These are phyloP conservation scores for Nectriaceae sp. DNA, from an alignment of 2,329 filamentous ascomycete genomes.

Conservation along the genomic window DNA sequence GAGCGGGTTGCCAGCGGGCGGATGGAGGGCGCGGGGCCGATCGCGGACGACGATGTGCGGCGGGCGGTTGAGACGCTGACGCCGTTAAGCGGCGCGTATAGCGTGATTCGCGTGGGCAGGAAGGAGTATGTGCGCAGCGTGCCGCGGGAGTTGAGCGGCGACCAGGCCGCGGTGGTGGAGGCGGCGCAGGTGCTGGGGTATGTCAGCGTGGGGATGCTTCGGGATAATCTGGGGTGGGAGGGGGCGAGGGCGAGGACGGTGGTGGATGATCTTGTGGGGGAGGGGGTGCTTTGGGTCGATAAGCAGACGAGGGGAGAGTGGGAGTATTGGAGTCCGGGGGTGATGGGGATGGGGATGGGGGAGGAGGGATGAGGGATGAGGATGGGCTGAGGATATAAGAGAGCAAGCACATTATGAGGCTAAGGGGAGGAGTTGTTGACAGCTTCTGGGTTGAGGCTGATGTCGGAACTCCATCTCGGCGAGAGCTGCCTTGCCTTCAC, in stretches of 20 bases:
- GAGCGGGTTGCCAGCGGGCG: slow-evolving; percentile 73
- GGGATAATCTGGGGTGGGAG: slow-evolving; percentile 85
- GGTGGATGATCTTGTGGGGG: slow-evolving; percentile 83
- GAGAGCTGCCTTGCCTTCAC: no score
- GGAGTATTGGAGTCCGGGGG: slow-evolving; percentile 90
- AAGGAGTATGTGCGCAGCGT: slow-evolving; percentile 89
- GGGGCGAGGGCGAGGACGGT: slow-evolving; percentile 82
- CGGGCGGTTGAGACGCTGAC: slow-evolving; percentile 84
- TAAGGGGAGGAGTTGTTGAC: no score
- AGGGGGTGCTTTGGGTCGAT: slow-evolving; percentile 94
- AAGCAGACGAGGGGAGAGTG: slow-evolving; percentile 74
- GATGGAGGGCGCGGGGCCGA: slow-evolving; percentile 74
- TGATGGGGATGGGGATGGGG: slow-evolving; percentile 54
- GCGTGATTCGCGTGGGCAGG: slow-evolving; percentile 78
- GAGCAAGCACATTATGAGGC: neutral
- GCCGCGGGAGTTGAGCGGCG: slow-evolving; percentile 91
- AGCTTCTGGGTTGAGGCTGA: no score
- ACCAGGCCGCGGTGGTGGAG: slow-evolving; percentile 91
- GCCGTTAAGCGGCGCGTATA: slow-evolving; percentile 86
- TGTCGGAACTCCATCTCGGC: no score
- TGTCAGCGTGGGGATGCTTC: slow-evolving; percentile 86
- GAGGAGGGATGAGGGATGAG: slow-evolving; percentile 10
- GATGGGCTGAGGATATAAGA: slow-evolving; percentile 12
- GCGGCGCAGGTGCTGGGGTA: slow-evolving; percentile 88
- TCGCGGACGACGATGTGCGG: slow-evolving; percentile 91